These are phyloP conservation scores for Pelargonium australe DNA, from an alignment of 441 rosid species.

Conservation along the genomic window DNA sequence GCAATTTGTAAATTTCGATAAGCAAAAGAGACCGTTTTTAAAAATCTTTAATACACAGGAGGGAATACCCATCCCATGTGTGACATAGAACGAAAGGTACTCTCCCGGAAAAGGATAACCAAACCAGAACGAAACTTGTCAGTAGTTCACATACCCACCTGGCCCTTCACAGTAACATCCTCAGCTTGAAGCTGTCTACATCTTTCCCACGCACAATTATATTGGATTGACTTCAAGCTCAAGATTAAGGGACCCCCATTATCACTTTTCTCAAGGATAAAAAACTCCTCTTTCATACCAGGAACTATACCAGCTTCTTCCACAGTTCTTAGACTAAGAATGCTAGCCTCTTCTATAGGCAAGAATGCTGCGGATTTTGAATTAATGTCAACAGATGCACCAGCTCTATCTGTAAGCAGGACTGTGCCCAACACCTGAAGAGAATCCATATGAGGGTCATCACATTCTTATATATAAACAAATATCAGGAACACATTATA, in stretches of 20 bases:
- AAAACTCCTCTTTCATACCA: slow-evolving; percentile 80
- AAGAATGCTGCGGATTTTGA: slow-evolving; percentile 80
- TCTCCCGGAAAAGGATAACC: no score
- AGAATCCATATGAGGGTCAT: neutral
- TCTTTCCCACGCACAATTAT: slow-evolving; percentile 89
- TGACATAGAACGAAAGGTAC: no score
- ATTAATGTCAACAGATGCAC: slow-evolving; percentile 80
- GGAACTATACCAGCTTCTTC: slow-evolving; percentile 85
- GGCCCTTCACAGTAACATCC: slow-evolving; percentile 82
- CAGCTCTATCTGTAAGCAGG: slow-evolving; percentile 54
- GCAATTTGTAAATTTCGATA: no score
- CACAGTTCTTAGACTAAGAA: slow-evolving; percentile 60
- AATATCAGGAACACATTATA: neutral
- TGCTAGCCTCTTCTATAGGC: slow-evolving; percentile 74
- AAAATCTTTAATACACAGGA: no score
- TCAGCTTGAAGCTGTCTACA: slow-evolving; percentile 98
- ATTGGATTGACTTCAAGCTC: slow-evolving; percentile 66
- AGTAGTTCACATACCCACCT: slow-evolving; percentile 36
- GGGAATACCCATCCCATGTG: no score
- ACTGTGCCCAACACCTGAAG: slow-evolving; percentile 80
- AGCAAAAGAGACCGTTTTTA: no score
- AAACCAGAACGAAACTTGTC: slow-evolving; percentile 10
- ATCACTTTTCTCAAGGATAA: slow-evolving; percentile 69
- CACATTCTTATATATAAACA: neutral
- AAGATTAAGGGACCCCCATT: slow-evolving; percentile 73